Evolutionary conservation across 2,329 filamentous ascomycete genomes (phyloP).

Genomic region (Exophiala bonariae): DNA sequence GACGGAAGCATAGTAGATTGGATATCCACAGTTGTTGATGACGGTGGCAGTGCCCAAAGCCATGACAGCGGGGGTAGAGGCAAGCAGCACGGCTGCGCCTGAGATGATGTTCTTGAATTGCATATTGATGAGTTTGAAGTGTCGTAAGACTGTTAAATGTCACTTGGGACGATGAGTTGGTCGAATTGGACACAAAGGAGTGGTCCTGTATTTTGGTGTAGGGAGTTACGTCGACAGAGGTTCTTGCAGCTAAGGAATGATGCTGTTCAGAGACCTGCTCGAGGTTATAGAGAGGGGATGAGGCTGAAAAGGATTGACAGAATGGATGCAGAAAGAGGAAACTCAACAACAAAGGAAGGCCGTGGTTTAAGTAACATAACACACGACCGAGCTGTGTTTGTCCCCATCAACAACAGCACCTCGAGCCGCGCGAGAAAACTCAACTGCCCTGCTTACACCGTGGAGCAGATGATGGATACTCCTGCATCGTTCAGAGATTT

Average conservation of each 20-base stretch:
- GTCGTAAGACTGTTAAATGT: conserved; percentile 16
- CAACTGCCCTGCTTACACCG: conserved; percentile 11
- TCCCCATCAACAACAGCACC: conserved; percentile 19
- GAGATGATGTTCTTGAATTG: conserved; percentile 33
- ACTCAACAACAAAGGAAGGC: conserved; percentile 19
- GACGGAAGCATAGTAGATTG: conserved; percentile 42
- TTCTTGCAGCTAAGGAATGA: conserved; percentile 31
- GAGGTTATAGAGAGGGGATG: conserved; percentile 12
- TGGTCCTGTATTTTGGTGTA: conserved; percentile 11
- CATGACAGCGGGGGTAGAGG: conserved; percentile 34
- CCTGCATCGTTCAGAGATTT: conserved; percentile 24
- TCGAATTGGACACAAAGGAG: conserved; percentile 9
- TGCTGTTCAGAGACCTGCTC: conserved; percentile 31
- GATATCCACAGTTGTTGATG: conserved; percentile 38
- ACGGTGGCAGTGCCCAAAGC: conserved; percentile 41
- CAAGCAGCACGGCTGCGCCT: conserved; percentile 31
- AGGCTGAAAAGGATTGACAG: conserved; percentile 23
- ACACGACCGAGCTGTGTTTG: conserved; percentile 1
- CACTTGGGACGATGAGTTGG: conserved; percentile 10
- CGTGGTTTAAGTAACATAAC: conserved; percentile 22
- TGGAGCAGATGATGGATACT: conserved; percentile 14
- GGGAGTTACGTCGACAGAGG: conserved; percentile 18
- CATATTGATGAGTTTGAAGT: conserved; percentile 30
- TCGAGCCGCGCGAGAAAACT: conserved; percentile 13
- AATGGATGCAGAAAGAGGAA: conserved; percentile 22